Conservation (phyloP, 345 rosid species). For the Abelmoschus esculentus region DNA sequence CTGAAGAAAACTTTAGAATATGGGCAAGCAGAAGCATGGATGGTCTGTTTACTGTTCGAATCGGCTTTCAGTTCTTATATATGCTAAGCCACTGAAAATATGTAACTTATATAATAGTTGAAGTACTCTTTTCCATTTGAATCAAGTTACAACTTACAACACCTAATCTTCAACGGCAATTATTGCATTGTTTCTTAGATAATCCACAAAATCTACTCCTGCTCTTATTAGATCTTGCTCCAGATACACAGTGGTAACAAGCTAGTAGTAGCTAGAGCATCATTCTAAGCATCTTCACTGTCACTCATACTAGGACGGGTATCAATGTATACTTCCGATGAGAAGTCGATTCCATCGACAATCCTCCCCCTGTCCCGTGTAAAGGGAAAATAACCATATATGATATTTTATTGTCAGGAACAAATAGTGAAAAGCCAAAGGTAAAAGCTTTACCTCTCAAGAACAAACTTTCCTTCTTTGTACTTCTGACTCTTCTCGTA, state of each 20-base stretch:
- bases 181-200: neutral
- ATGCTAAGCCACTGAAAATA: neutral
- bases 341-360: conserved; percentile 66
- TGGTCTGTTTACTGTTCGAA: neutral
- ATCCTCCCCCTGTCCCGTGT: conserved; percentile 48
- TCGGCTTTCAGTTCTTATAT: neutral
- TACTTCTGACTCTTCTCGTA: conserved; percentile 67
- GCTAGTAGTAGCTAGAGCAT: neutral
- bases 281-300: conserved; percentile 37
- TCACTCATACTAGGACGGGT: conserved; percentile 46
- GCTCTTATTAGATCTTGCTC: neutral
- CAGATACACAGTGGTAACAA: neutral
- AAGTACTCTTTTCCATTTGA: neutral
- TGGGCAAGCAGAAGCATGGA: neutral
- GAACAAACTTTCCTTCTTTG: conserved; percentile 75
- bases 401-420: neutral
- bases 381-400: neutral
- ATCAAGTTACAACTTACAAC: neutral
- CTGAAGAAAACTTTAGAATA: neutral
- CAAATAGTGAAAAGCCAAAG: neutral
- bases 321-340: conserved; percentile 51
- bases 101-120: neutral
- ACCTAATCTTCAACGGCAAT: neutral
- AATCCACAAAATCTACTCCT: neutral
- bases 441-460: conserved; percentile 53